Evolutionary conservation across 2,329 filamentous ascomycete species (phyloP).

Genomic region (Parafenestella ontariensis): DNA sequence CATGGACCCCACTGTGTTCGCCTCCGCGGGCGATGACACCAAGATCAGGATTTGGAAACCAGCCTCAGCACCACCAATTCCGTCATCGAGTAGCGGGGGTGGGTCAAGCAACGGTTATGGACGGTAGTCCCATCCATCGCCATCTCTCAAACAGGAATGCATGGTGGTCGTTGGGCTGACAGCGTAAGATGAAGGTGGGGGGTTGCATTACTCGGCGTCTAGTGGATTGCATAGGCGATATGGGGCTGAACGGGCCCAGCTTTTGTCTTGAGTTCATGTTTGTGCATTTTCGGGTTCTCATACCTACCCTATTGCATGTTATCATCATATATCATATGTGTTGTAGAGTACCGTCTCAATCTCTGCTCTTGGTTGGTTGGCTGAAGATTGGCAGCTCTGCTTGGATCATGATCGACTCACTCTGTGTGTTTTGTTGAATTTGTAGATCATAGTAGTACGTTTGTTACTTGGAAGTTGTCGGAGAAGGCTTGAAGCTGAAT

Average conservation of each 20-base stretch:
- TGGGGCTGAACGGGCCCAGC: too few species aligned
- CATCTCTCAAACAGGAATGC: neutral
- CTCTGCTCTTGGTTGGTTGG: too few species aligned
- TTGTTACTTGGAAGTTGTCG: neutral
- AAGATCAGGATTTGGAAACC: conserved; percentile 77
- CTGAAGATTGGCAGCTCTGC: neutral
- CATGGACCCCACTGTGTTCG: conserved; percentile 80
- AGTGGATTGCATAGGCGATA: neutral
- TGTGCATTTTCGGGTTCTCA: neutral
- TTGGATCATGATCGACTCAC: neutral
- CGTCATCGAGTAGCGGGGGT: conserved; percentile 7
- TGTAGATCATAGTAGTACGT: neutral
- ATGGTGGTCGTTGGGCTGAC: neutral
- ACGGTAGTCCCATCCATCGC: neutral
- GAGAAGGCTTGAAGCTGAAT: neutral
- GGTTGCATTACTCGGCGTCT: neutral
- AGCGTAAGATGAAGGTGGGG: neutral
- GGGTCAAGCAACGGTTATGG: conserved; percentile 27
- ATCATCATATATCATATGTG: neutral
- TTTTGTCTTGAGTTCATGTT: neutral
- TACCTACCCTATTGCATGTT: neutral
- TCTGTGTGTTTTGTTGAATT: neutral
- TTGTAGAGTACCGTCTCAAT: neutral
- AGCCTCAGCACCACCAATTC: conserved; percentile 15
- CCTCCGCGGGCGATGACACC: conserved; percentile 87